Evolutionary conservation across 257 asterid genomes (phyloP).

Genomic region (Solanum arcanum): DNA sequence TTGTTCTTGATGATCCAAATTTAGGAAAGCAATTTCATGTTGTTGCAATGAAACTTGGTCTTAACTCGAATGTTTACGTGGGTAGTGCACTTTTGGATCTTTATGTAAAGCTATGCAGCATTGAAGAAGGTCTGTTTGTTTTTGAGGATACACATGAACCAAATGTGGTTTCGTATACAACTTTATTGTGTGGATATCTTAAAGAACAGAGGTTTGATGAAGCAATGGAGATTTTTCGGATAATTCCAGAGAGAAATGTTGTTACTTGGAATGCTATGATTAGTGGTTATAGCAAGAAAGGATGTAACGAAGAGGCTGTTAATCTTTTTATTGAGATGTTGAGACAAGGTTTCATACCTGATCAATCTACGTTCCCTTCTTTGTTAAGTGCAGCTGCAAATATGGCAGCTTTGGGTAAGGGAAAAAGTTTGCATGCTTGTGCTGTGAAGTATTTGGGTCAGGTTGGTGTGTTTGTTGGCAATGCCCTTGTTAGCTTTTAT

Average conservation of each 20-base stretch:
- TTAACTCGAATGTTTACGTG: conserved; percentile 49
- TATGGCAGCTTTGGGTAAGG: conserved; percentile 64
- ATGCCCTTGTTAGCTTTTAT: conserved; percentile 65
- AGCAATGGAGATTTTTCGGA: conserved; percentile 31
- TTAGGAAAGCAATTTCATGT: conserved; percentile 64
- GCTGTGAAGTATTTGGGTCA: conserved; percentile 66
- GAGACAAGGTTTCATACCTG: conserved; percentile 50
- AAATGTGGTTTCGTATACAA: conserved; percentile 62
- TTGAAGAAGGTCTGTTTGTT: conserved; percentile 30
- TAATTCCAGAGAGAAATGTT: conserved; percentile 57
- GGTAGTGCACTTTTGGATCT: conserved; percentile 62
- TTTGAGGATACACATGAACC: conserved; percentile 48
- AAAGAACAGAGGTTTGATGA: conserved; percentile 43
- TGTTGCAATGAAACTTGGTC: conserved; percentile 25
- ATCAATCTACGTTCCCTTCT: conserved; percentile 43
- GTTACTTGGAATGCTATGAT: conserved; percentile 83
- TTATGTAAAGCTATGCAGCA: conserved; percentile 41
- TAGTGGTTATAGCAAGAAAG: conserved; percentile 62
- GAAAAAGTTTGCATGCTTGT: conserved; percentile 71
- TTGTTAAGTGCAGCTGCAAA: conserved; percentile 61
- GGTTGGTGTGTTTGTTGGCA: conserved; percentile 37
- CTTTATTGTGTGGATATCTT: conserved; percentile 52
- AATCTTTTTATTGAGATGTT: conserved; percentile 56
- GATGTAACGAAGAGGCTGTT: conserved; percentile 65
- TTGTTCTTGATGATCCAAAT: conserved; percentile 29